A percentile compares a stretch with the other conserved stretches of the same genome.
Conservation (phyloP, 2,329 filamentous ascomycete species). For the Calonectria pauciramosa region DNA sequence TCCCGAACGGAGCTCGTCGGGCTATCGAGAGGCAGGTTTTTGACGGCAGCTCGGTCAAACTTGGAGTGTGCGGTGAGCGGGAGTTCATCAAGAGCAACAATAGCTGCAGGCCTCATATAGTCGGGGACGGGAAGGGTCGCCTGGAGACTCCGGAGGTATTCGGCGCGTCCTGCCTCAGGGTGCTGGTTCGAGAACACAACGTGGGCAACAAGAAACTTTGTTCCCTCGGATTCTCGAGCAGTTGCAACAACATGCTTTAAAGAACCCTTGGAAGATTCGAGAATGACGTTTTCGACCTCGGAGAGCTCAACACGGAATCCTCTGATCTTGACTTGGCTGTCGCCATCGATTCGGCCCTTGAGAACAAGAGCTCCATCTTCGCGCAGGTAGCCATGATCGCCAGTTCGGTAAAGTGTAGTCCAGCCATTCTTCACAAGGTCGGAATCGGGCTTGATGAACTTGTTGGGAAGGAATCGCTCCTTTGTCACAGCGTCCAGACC, state of each 20-base stretch:
- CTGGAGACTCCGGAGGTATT: neutral
- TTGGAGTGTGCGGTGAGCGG: neutral
- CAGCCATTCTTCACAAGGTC: neutral
- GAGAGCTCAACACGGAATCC: neutral
- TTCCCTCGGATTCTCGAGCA: neutral
- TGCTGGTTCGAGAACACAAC: neutral
- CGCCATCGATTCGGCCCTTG: neutral
- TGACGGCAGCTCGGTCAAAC: neutral
- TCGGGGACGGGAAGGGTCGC: neutral
- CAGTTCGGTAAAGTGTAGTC: neutral
- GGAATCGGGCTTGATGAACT: neutral
- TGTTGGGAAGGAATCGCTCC: neutral
- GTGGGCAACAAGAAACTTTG: neutral
- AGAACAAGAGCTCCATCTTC: neutral
- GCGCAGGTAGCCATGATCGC: neutral
- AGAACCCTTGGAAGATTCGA: neutral
- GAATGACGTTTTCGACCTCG: neutral
- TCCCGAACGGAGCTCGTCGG: neutral
- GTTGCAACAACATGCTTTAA: neutral
- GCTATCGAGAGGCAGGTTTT: neutral
- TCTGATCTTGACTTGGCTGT: neutral
- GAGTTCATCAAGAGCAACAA: neutral
- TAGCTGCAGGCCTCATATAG: neutral
- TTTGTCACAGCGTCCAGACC: neutral
- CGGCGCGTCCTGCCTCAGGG: neutral